Evolutionary conservation across 805 yeast species (phyloP), one percentile per base, ranked within the genome.

Genomic region (Maudiozyma barnettii): DNA sequence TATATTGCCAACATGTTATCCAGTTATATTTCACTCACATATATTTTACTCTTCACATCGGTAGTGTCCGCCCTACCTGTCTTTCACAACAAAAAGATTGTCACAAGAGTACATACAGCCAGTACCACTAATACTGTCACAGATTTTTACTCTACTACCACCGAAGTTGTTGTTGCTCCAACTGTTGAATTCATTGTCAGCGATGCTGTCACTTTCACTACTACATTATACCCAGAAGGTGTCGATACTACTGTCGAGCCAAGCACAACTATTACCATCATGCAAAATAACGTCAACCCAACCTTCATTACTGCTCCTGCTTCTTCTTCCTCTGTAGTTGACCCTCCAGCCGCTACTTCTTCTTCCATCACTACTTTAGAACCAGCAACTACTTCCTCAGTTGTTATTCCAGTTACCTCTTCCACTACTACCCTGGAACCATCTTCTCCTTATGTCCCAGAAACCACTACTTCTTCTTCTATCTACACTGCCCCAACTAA

Each of bases 31-130:
- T 18, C 35, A 30, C 3, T 38, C 38, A 30, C 37, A 26, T 38
- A 23, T 44, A 20, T 42, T 45, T 30, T 33, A 16, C 23, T 50
- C 18, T 37, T 37, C 40, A 12, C 44, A 10, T 12, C 50, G 12
- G 20, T 54, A 23, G 41, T 56, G 13, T 40, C 54, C 23, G 60
- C 63, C 31, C 56, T 62, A 31, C 67, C 63, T 14, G 44, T 60
- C 9, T 45, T 60, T 13, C 50, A 64, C n/a, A 70, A 69, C 44
- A 71, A 71, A 45, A 63, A 63, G 43, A 49, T 75, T 22, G 66
- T 78, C 47, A 78, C 84, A 18, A 68, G 82, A 58, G 63, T 65
- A 36, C 80, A 76, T 56, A 77, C 82, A 18, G 83, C 84, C 16
- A 67, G 62, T 8, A 71, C 82, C 3, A 76, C 76, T 5, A 54